phyloP scores from a whole-genome alignment of 2,329 filamentous ascomycete species.

The Trichoderma afroharzianum region DNA sequence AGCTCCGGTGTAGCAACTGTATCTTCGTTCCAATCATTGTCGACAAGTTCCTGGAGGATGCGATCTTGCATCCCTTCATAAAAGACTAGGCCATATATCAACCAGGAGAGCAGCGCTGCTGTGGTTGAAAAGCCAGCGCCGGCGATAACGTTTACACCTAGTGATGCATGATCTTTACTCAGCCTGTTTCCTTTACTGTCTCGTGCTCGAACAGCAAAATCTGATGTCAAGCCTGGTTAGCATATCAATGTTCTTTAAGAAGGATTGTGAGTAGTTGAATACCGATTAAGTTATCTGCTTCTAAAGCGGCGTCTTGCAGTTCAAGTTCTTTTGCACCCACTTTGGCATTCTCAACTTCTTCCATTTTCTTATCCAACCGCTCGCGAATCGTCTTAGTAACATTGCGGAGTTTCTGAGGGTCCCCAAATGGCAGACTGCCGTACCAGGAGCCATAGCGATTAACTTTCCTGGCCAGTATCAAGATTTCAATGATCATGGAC shows the following conservation, averaged over 20 bases:
- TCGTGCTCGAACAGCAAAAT: constrained; percentile 51
- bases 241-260: neutral
- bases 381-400: neutral
- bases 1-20: constrained; percentile 46
- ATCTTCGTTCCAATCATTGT: constrained; percentile 42
- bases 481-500: neutral
- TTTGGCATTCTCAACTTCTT: neutral
- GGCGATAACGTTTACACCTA: constrained; percentile 45
- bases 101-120: constrained; percentile 55
- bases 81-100: constrained; percentile 49
- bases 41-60: constrained; percentile 55
- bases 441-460: neutral
- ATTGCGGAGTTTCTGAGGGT: neutral
- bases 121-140: constrained; percentile 61
- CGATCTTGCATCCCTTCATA: constrained; percentile 55
- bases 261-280: neutral
- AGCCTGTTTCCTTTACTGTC: constrained; percentile 54
- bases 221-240: constrained; percentile 24
- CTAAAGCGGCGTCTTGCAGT: constrained; percentile 46
- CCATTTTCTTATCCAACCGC: neutral
- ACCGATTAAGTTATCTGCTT: constrained; percentile 40
- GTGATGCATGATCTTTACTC: constrained; percentile 29
- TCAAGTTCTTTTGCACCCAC: constrained; percentile 32
- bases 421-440: neutral
- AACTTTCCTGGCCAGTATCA: neutral